Evolutionary conservation across 495 filamentous ascomycete genomes (phyloP), one percentile per base, ranked within the genome.

Genomic region (Poronia punctata): DNA sequence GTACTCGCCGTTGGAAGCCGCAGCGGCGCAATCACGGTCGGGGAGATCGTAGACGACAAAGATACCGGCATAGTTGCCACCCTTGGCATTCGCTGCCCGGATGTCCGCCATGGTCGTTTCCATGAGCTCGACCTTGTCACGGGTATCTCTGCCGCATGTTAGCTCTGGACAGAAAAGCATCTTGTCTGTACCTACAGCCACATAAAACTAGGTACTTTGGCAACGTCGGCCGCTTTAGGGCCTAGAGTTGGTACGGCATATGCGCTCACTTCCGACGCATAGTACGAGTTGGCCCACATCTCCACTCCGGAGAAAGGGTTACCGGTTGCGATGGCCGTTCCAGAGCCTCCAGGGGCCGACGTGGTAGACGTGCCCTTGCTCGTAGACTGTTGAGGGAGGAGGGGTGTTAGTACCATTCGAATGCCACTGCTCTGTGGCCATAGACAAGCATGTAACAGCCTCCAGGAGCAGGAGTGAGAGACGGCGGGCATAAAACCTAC

Each of bases 1-100:
- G 34, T 63, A 65, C 53, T 82, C 78, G 49, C 78, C 78, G 44
- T 81, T 81, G 35, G 76, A 80, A 4, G 77, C 76, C 34, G 69
- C 56, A 7, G 78, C 78, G 6, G 78, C 68, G 46, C 78, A 82
- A 54, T 82, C 78, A 52, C 78, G 75, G 39, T 79, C 76, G 14
- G 77, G 78, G 14, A 82, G 52, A 56, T 82, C 75, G 50, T 82
- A 82, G 24, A 80, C 74, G 28, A 82, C 78, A 39, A 75, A 48
- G 7, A 52, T 45, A 9, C 48, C 51, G 20, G 48, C 51, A 15
- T 54, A 46, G 11, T 52, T 68, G 1, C 65, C 72, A 33, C 74
- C 72, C 7, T 54, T 66, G n/a, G 51, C 57, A 40, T 77, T 76
- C 32, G 68, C 54, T 7, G 59, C 38, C 12, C 66, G 52, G 44